Evolutionary conservation across 73 alveolate species (phyloP), one percentile per base, ranked within the genome.

Genomic region (Blepharisma stoltei): DNA sequence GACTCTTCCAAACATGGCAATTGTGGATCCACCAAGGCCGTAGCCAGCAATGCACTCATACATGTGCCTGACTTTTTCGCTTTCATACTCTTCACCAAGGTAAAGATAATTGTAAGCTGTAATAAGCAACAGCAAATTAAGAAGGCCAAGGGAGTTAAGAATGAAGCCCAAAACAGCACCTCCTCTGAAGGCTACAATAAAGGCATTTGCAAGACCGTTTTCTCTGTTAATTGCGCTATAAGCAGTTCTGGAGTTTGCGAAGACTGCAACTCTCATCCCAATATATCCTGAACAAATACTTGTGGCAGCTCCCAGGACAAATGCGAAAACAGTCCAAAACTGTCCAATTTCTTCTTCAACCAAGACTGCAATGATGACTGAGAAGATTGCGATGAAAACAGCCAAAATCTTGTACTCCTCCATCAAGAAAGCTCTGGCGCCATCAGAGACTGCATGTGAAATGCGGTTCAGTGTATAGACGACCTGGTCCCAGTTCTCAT

Each of bases 1-100:
- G 44, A 95, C 98, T 82, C 98, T 90, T 49, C 98, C 98, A 81
- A 95, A 95, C 82, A 95, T 81, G 23, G 98, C 99, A 41, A 95
- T 90, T 27, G 96, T 80, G 55, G 96, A 88, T 49, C 98, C 99
- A 25, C 99, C 99, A 14, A 95, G 83, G 65, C 99, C 98, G 81
- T 89, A 95, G 48, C 97, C 98, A 0, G 97, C 97, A 46, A 93
- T 84, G 67, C 86, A 79, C 71, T 90, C 96, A 78, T 80, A 90
- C 87, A 93, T 8, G 21, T 27, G 32, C 14, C 54, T 82, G 60
- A 78, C 38, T 78, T 87, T 76, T 44, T 53, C 69, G 69, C 83
- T 86, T 45, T 69, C 77, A 49, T 89, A 83, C 53, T 85, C 86
- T 48, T 69, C 67, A 14, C 66, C 85, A 21, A 87, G 54, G 80